phyloP scores from a whole-genome alignment of 768 basidiomycete species.

The Paxillus ammoniavirescens region DNA sequence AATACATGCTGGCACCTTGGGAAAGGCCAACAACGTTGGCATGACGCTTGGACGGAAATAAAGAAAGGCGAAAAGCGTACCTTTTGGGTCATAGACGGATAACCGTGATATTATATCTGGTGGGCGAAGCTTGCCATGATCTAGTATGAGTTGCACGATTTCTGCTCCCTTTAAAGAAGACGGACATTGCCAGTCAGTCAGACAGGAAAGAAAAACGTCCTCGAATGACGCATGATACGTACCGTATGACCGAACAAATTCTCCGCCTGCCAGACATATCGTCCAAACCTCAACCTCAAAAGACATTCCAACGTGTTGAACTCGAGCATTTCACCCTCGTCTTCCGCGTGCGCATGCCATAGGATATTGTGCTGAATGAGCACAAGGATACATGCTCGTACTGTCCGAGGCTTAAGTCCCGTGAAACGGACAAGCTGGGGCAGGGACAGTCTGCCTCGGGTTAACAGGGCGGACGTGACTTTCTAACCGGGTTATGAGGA shows the following conservation, averaged over 20 bases:
- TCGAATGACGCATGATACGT: constrained; percentile 24
- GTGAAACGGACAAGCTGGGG: constrained; percentile 68
- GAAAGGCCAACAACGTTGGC: background rate
- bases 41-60: constrained; percentile 1
- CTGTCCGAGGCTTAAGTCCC: constrained; percentile 60
- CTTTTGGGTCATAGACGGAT: constrained; percentile 53
- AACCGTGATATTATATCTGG: constrained; percentile 63
- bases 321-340: constrained; percentile 77
- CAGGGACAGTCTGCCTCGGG: constrained; percentile 78
- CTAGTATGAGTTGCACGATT: constrained; percentile 72
- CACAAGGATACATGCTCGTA: constrained; percentile 69
- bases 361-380: constrained; percentile 91
- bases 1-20: constrained; percentile 43
- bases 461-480: constrained; percentile 71
- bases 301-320: constrained; percentile 84
- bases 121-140: constrained; percentile 83
- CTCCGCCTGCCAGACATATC: constrained; percentile 73
- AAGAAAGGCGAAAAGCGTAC: constrained; percentile 37
- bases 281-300: constrained; percentile 77
- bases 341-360: constrained; percentile 75
- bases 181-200: constrained; percentile 1
- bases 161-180: constrained; percentile 56
- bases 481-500: constrained; percentile 43
- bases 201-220: no score
- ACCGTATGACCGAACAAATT: constrained; percentile 71